These are phyloP conservation scores for Erodium maritimum DNA, from an alignment of 345 rosid species.

Conservation along the genomic window DNA sequence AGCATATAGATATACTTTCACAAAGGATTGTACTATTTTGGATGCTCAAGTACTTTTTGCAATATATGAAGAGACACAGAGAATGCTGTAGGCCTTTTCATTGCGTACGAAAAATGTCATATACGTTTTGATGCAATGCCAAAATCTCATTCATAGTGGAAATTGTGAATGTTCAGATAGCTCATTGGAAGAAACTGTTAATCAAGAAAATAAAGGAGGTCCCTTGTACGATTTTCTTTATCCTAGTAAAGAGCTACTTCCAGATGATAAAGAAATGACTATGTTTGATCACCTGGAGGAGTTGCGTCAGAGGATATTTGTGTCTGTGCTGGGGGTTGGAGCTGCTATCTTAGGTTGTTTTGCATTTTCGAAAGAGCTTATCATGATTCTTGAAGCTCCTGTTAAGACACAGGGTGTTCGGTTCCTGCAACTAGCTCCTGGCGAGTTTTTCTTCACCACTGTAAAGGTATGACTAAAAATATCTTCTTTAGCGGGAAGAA, in stretches of 20 bases:
- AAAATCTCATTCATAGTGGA: not conserved
- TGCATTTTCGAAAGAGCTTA: constrained; percentile 76
- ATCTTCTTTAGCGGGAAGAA: no score
- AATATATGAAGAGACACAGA: no score
- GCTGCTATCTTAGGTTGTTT: constrained; percentile 90
- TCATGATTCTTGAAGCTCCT: constrained; percentile 91
- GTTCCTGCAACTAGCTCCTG: constrained; percentile 92
- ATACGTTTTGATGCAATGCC: not conserved
- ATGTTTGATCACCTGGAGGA: constrained; percentile 95
- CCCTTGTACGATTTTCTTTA: constrained; percentile 63
- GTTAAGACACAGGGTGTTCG: constrained; percentile 86
- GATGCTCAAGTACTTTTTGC: no score
- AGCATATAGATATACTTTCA: no score
- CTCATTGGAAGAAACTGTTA: constrained; percentile 22
- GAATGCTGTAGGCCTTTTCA: no score
- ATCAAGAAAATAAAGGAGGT: constrained; percentile 30
- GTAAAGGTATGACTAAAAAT: constrained; percentile 34
- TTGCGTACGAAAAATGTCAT: no score
- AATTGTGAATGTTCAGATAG: constrained; percentile 26
- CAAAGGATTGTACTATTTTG: no score
- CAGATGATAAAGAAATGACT: constrained; percentile 94
- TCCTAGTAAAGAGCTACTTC: constrained; percentile 82
- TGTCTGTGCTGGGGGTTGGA: constrained; percentile 88
- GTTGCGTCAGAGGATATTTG: constrained; percentile 74
- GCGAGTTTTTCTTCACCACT: constrained; percentile 96